Percentiles rank a stretch among this genome's conserved stretches.
These are phyloP conservation scores for Sarcodon sp. DNA, from an alignment of 768 basidiomycete species.

Conservation along the genomic window DNA sequence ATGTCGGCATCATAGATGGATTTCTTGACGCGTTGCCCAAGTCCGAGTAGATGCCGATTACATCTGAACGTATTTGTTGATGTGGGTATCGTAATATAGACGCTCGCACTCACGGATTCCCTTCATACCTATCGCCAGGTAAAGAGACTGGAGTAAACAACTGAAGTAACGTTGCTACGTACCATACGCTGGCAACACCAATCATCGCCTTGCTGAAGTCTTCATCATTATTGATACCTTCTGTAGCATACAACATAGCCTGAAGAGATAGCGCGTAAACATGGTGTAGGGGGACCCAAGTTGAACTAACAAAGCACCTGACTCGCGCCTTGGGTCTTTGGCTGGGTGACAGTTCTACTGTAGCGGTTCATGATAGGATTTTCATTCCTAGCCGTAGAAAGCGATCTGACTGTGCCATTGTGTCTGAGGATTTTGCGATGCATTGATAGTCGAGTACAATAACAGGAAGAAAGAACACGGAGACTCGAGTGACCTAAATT, in stretches of 20 bases:
- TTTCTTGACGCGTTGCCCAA: slow-evolving; percentile 79
- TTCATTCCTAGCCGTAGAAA: slow-evolving; percentile 6
- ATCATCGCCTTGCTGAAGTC: slow-evolving; percentile 98
- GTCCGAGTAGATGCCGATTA: slow-evolving; percentile 83
- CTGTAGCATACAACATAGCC: slow-evolving; percentile 99
- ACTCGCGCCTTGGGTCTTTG: slow-evolving; percentile 91
- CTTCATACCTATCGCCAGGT: slow-evolving; percentile 71
- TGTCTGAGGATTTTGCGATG: too few species aligned
- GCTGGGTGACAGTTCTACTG: slow-evolving; percentile 74
- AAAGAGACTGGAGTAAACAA: slow-evolving; percentile 7
- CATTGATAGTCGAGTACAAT: background rate
- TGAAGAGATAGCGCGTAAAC: slow-evolving; percentile 15
- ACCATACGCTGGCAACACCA: slow-evolving; percentile 95
- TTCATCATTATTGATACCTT: slow-evolving; percentile 64
- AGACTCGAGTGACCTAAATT: background rate
- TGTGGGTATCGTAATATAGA: background rate
- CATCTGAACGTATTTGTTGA: slow-evolving; percentile 42
- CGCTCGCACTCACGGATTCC: slow-evolving; percentile 71
- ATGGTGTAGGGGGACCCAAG: background rate
- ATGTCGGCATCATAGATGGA: slow-evolving; percentile 60
- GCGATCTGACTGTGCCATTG: background rate
- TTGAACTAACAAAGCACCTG: slow-evolving; percentile 37
- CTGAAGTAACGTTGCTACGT: slow-evolving; percentile 16
- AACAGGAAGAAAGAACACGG: background rate
- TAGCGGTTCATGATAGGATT: slow-evolving; percentile 39